These are phyloP conservation scores for Ambrosiella xylebori DNA, from an alignment of 2,329 filamentous ascomycete genomes.

Conservation along the genomic window DNA sequence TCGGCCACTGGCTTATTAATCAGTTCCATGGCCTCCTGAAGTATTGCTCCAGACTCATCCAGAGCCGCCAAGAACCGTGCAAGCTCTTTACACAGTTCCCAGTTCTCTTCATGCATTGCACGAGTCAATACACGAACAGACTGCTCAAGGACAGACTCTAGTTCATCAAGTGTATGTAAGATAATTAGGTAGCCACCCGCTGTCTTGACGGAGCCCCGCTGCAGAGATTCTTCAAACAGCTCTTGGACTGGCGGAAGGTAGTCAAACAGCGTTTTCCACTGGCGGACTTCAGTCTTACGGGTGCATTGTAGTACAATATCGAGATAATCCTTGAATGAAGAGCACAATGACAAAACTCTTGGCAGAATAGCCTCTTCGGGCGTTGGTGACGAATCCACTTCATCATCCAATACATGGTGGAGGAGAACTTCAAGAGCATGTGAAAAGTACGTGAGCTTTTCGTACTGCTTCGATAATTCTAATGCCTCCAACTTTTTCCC, in stretches of 20 bases:
- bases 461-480: conserved; percentile 68
- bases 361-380: conserved; percentile 49
- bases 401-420: conserved; percentile 85
- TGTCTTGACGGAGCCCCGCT: conserved; percentile 75
- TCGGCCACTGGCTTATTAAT: conserved; percentile 26
- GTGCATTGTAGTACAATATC: conserved; percentile 95
- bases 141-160: conserved; percentile 53
- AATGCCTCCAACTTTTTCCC: conserved; percentile 68
- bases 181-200: conserved; percentile 94
- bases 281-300: conserved; percentile 86
- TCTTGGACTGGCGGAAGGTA: conserved; percentile 81
- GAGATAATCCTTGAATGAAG: conserved; percentile 69
- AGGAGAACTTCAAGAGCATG: conserved; percentile 85
- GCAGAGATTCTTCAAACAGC: conserved; percentile 81
- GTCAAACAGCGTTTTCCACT: conserved; percentile 84
- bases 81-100: conserved; percentile 89
- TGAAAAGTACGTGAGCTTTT: conserved; percentile 75
- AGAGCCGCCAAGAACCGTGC: conserved; percentile 89
- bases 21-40: conserved; percentile 53
- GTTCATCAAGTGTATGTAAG: conserved; percentile 63
- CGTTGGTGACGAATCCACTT: conserved; percentile 56
- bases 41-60: conserved; percentile 67
- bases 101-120: conserved; percentile 73
- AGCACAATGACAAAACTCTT: conserved; percentile 44
- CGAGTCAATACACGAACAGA: conserved; percentile 64